Base-by-base conservation (phyloP, 805 yeast species). In the Saccharomycopsis sp. region DNA sequence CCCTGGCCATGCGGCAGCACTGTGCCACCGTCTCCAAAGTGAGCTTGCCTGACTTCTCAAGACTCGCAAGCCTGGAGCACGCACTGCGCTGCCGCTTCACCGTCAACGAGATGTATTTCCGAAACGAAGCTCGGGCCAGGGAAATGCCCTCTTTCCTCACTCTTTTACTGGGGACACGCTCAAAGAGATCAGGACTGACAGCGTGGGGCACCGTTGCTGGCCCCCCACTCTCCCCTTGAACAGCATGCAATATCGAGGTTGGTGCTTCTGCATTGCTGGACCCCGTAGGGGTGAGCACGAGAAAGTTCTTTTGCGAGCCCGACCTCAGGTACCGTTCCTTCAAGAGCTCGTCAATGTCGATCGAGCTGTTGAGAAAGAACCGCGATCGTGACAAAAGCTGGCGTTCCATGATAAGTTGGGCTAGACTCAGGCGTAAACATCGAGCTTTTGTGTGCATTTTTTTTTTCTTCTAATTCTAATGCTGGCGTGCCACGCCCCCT, bases 281-380 rank as follows among this genome's bases (percentile, higher is more conserved):
- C 17, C 39, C 44, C 6, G 49, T 46, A 9, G 49, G 49, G 12
- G 34, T 47, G 5, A 47, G 33, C 19, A 38, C 26, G 7, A 47
- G 8, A 25, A 13, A 38, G 20, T 13, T 34, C 21, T 47, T 47
- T 29, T 47, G 50, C 20, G 33, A 25, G 8, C 48, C 48, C 2
- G 20, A 32, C 17, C 21, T 15, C n/a, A 46, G 41, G 31, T 47
- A 47, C 20, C 50, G 32, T 6, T 21, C 22, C 21, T 47, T 43
- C 25, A 47, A 27, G 17, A 47, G 36, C 17, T 44, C 48, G 31
- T 47, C 48, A 2, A 47, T 21, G n/a, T 27, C 22, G 25, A 33
- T 38, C 5, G 34, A 18, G 15, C 36, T 34, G 23, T 46, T 39
- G 16, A 12, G 9, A 19, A 36, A 46, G 25, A 46, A 46, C 29